Evolutionary conservation across 129 eudicot species (phyloP), one percentile per base, ranked within the genome.

Genomic region (Logfia minima): DNA sequence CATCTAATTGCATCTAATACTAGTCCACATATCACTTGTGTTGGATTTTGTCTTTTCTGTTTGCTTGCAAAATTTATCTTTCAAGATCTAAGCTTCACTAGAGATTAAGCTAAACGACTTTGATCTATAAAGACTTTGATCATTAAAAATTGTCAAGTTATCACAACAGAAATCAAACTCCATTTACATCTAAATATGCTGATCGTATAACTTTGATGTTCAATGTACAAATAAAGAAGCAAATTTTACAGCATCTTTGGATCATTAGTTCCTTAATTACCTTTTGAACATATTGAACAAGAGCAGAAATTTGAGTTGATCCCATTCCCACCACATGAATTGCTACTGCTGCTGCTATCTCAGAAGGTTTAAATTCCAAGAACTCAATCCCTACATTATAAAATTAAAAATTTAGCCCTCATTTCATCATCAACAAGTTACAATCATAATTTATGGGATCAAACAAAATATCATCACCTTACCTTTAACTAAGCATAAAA

Each of bases 281-380:
- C 93, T 84, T 84, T 58, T 66, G 55, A 65, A 85, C 87, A 83
- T 74, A 80, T 8, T 70, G 86, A 77, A 21, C 68, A 65, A 82
- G 85, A 10, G 81, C 56, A 78, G 86, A 80, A 34, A 77, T 39
- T 62, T 88, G 82, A 79, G 85, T 80, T 78, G 84, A 86, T 70
- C 77, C 86, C 66, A 77, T 83, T 66, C 77, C 86, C 66, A 77
- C 84, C 68, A 83, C 85, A 62, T 68, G 87, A 61, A 81, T 86
- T 68, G 96, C 88, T 55, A 88, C 92, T 78, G 96, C 92, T 75
- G 92, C 92, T 80, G 93, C 96, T 45, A 90, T 82, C 81, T 86
- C 96, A 75, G 92, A 90, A 61, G 96, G 91, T 80, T 48, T 88
- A 86, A 86, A 90, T 55, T 90, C 84, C 88, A 90, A 84, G 80